Percentiles rank a stretch among this genome's conserved stretches.
Evolutionary conservation across 2,329 filamentous ascomycete species (phyloP).

Genomic region (Stromatinia cepivora): DNA sequence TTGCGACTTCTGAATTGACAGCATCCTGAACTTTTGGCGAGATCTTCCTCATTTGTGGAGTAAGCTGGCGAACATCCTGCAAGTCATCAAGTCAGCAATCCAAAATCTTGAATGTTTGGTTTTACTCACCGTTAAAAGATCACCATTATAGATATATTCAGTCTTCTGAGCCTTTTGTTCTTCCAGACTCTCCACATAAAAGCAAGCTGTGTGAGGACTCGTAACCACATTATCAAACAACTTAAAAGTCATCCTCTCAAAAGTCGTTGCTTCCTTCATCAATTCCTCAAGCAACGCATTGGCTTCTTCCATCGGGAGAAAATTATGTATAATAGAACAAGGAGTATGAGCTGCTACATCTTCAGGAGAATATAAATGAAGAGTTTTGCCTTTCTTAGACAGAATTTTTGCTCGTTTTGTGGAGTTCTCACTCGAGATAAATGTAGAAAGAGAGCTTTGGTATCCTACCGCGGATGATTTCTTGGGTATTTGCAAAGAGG

Average conservation of each 20-base stretch:
- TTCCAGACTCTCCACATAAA: slow-evolving; percentile 76
- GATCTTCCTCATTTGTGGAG: slow-evolving; percentile 70
- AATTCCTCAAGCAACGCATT: slow-evolving; percentile 74
- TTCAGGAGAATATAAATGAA: slow-evolving; percentile 78
- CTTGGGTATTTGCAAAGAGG: slow-evolving; percentile 29
- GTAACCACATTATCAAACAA: slow-evolving; percentile 85
- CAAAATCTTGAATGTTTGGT: slow-evolving; percentile 17
- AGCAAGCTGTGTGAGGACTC: slow-evolving; percentile 79
- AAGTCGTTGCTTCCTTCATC: slow-evolving; percentile 69
- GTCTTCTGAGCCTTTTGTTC: slow-evolving; percentile 70
- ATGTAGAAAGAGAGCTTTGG: slow-evolving; percentile 64
- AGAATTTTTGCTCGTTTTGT: slow-evolving; percentile 53
- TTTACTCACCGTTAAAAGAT: slow-evolving; percentile 59
- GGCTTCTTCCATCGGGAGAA: slow-evolving; percentile 71
- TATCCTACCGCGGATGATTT: slow-evolving; percentile 46
- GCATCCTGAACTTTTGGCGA: slow-evolving; percentile 68
- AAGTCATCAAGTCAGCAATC: not conserved
- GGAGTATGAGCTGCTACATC: slow-evolving; percentile 84
- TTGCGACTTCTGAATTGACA: slow-evolving; percentile 76
- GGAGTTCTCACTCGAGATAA: slow-evolving; percentile 37
- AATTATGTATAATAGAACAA: slow-evolving; percentile 90
- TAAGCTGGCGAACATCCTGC: slow-evolving; percentile 73
- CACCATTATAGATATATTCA: slow-evolving; percentile 86
- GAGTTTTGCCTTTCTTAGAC: slow-evolving; percentile 75
- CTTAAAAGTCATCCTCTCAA: slow-evolving; percentile 73